Conservation (phyloP, 345 rosid genomes). For the Salix brachista region DNA sequence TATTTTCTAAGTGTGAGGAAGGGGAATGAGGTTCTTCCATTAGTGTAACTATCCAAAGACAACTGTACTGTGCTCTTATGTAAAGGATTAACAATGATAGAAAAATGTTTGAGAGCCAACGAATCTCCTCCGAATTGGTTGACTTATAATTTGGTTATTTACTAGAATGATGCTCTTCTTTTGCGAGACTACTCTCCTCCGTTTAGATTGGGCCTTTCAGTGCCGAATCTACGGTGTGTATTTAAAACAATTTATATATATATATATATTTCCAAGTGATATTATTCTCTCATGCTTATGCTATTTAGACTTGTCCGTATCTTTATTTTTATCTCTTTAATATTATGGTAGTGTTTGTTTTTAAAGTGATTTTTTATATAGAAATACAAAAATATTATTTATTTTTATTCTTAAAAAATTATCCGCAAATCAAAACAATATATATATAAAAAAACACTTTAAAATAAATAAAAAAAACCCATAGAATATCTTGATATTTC, state of each 20-base stretch:
- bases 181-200: not conserved
- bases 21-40: not conserved
- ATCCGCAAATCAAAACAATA: too few relatives aligned
- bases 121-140: slow-evolving; percentile 2
- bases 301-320: slow-evolving; percentile 14
- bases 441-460: too few relatives aligned
- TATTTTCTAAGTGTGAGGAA: not conserved
- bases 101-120: not conserved
- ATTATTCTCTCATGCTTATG: slow-evolving; percentile 17
- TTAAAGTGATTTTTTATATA: too few relatives aligned
- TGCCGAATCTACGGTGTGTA: slow-evolving; percentile 14
- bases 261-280: slow-evolving; percentile 1
- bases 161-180: not conserved
- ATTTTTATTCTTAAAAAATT: too few relatives aligned
- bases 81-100: not conserved
- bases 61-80: not conserved
- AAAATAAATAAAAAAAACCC: too few relatives aligned
- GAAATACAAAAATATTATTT: too few relatives aligned
- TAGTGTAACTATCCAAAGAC: not conserved
- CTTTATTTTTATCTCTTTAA: not conserved
- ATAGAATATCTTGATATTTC: not conserved
- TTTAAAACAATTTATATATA: not conserved
- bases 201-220: slow-evolving; percentile 6
- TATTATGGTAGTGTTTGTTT: too few relatives aligned
- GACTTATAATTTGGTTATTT: not conserved